Conservation (phyloP, 345 rosid genomes). For the Gossypium raimondii region DNA sequence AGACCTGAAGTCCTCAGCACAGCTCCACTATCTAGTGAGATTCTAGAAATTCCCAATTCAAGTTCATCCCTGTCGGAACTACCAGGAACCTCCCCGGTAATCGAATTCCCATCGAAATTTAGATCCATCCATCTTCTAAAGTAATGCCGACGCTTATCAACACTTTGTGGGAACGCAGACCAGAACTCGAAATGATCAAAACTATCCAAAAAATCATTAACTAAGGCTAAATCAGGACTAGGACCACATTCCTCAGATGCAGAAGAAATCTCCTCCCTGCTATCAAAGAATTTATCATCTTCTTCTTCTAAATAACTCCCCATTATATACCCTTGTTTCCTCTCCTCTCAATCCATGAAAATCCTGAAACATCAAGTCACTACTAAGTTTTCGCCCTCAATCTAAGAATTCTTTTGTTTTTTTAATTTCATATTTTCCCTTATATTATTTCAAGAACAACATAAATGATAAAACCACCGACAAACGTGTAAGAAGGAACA, state of each 20-base stretch:
- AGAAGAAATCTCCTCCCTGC: slow-evolving; percentile 6
- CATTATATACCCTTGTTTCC: neutral
- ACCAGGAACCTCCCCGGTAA: slow-evolving; percentile 21
- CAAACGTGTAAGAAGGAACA: neutral
- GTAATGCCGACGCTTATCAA: slow-evolving; percentile 34
- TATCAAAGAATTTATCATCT: slow-evolving; percentile 12
- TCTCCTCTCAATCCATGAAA: slow-evolving; percentile 2
- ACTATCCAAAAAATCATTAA: neutral
- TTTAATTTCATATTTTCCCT: neutral
- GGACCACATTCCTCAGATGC: slow-evolving; percentile 11
- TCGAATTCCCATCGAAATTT: slow-evolving; percentile 24
- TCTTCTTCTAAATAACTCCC: slow-evolving; percentile 8
- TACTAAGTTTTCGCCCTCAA: neutral
- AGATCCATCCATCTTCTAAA: slow-evolving; percentile 36
- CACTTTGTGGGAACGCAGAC: slow-evolving; percentile 25
- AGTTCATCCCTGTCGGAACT: slow-evolving; percentile 19
- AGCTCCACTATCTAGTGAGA: slow-evolving; percentile 31
- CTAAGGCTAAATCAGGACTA: neutral
- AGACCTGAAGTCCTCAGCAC: slow-evolving; percentile 34
- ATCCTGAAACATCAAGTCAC: slow-evolving; percentile 8
- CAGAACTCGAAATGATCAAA: slow-evolving; percentile 11
- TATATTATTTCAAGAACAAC: neutral
- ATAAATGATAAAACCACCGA: neutral
- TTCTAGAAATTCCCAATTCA: slow-evolving; percentile 24
- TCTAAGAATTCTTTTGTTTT: neutral